phyloP scores from a whole-genome alignment of 345 rosid species.

The Pugionium dolabratum region DNA sequence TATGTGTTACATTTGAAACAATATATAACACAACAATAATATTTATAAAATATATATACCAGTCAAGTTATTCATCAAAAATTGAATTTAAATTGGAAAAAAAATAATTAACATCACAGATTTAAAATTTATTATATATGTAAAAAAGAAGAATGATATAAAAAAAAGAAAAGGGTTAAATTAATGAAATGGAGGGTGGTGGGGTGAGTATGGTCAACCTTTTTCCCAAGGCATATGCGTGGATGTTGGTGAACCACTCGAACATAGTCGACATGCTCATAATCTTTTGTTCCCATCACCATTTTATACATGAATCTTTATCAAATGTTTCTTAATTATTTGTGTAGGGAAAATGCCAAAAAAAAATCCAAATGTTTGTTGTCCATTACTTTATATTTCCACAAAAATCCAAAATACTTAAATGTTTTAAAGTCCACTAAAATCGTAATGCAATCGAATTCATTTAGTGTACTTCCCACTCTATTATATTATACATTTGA shows the following conservation, averaged over 20 bases:
- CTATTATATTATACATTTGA: not conserved
- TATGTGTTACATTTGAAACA: not conserved
- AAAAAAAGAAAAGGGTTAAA: conserved; percentile 8
- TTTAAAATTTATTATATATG: not conserved
- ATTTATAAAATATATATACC: not conserved
- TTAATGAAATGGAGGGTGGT: conserved; percentile 24
- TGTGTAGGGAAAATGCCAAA: too few species aligned
- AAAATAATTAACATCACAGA: too few species aligned
- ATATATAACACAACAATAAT: not conserved
- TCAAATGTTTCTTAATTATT: too few species aligned
- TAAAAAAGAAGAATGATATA: conserved; percentile 10
- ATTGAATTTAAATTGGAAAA: not conserved
- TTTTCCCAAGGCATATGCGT: conserved; percentile 31
- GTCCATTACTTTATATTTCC: too few species aligned
- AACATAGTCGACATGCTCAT: too few species aligned
- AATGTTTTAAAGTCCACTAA: not conserved
- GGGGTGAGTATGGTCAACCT: conserved; percentile 34
- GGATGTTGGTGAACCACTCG: conserved; percentile 32
- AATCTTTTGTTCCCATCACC: too few species aligned
- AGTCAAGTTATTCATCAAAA: not conserved
- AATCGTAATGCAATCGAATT: not conserved
- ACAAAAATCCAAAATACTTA: too few species aligned
- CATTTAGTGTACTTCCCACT: not conserved
- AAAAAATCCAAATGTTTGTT: too few species aligned
- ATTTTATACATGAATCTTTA: too few species aligned